These are phyloP conservation scores for Globisporangium uncinulatum DNA, from an alignment of 352 stramenopile species.

Conservation along the genomic window DNA sequence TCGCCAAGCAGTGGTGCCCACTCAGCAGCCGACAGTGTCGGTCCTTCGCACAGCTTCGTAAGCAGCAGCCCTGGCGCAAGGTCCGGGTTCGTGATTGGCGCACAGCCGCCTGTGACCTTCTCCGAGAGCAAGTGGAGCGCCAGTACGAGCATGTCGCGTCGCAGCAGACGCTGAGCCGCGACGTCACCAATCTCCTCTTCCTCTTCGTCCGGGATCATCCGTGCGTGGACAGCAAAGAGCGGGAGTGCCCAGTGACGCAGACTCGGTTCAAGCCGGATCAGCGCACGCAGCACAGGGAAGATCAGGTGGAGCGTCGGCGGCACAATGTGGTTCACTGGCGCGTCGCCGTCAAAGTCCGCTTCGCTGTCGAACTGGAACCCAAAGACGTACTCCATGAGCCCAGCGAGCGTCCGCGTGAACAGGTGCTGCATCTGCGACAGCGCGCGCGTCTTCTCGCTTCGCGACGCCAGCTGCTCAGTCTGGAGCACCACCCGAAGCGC, in stretches of 20 bases:
- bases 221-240: conserved; percentile 71
- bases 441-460: conserved; percentile 29
- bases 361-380: conserved; percentile 80
- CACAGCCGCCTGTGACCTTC: conserved; percentile 33
- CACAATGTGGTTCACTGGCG: conserved; percentile 56
- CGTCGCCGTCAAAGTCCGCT: conserved; percentile 60
- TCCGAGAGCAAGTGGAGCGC: conserved; percentile 56
- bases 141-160: conserved; percentile 70
- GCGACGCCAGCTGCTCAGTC: conserved; percentile 29
- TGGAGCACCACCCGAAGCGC: conserved; percentile 49
- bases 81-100: conserved; percentile 64
- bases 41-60: conserved; percentile 45
- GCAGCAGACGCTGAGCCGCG: conserved; percentile 61
- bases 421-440: conserved; percentile 38
- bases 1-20: conserved; percentile 71
- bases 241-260: conserved; percentile 65
- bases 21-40: conserved; percentile 47
- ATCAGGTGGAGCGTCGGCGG: conserved; percentile 76
- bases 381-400: conserved; percentile 76
- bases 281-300: conserved; percentile 59
- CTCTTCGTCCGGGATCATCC: conserved; percentile 86
- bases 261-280: conserved; percentile 43
- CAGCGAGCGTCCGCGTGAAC: conserved; percentile 51
- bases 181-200: conserved; percentile 86
- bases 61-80: conserved; percentile 52